Conservation (phyloP, 2,329 filamentous ascomycete species). For the Cladosporium phlei region DNA sequence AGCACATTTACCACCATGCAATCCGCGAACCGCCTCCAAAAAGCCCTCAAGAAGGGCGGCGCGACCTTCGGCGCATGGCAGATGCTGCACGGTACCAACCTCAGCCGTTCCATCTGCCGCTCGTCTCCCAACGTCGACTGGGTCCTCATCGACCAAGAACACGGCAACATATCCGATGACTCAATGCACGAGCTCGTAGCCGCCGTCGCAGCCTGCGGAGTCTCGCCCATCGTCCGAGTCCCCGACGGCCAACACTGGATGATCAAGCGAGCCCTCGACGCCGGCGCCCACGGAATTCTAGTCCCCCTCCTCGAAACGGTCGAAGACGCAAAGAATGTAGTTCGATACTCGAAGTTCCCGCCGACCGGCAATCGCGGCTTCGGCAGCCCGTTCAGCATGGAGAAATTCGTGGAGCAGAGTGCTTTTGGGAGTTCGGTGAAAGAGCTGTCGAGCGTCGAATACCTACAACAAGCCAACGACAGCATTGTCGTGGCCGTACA, state of each 20-base stretch:
- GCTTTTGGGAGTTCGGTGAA: slow-evolving; percentile 12
- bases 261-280: slow-evolving; percentile 58
- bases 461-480: slow-evolving; percentile 53
- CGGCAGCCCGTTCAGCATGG: slow-evolving; percentile 49
- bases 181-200: slow-evolving; percentile 54
- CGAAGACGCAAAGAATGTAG: slow-evolving; percentile 50
- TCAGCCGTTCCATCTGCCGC: slow-evolving; percentile 49
- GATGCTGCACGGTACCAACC: slow-evolving; percentile 52
- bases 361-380: slow-evolving; percentile 52
- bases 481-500: slow-evolving; percentile 48
- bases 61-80: slow-evolving; percentile 54
- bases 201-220: slow-evolving; percentile 41
- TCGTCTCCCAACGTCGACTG: slow-evolving; percentile 49
- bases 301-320: slow-evolving; percentile 40
- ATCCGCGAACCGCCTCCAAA: slow-evolving; percentile 50
- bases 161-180: slow-evolving; percentile 52
- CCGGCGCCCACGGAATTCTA: slow-evolving; percentile 56
- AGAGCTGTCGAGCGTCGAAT: slow-evolving; percentile 37
- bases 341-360: slow-evolving; percentile 52
- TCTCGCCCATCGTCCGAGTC: slow-evolving; percentile 44
- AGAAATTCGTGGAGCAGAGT: slow-evolving; percentile 25
- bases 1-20: slow-evolving; percentile 43
- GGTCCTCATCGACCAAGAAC: slow-evolving; percentile 47
- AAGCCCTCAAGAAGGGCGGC: slow-evolving; percentile 46
- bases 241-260: slow-evolving; percentile 57